phyloP scores from a whole-genome alignment of 2,329 filamentous ascomycete genomes.

The Chrysoporthe deuterocubensis region DNA sequence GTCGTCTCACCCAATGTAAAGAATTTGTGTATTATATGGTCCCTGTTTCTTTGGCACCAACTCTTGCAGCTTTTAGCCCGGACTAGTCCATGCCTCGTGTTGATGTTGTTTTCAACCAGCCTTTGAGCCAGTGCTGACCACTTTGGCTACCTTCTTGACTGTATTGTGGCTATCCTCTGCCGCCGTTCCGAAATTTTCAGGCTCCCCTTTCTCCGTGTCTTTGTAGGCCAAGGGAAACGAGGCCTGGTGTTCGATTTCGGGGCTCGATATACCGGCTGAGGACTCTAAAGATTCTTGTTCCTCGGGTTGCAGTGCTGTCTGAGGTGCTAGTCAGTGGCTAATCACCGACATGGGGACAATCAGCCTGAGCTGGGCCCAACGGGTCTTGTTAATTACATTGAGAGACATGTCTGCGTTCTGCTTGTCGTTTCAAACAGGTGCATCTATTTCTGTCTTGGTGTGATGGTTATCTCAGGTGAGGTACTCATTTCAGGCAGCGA shows the following conservation, averaged over 20 bases:
- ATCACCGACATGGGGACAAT: not conserved
- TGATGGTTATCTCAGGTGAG: not conserved
- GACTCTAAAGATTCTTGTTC: conserved; percentile 10
- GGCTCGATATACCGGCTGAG: conserved; percentile 4
- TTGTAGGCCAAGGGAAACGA: not conserved
- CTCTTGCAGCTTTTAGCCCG: too few relatives aligned
- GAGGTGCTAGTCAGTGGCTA: not conserved
- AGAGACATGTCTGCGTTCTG: not conserved
- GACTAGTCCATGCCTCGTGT: too few relatives aligned
- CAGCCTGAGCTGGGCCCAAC: not conserved
- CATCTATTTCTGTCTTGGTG: not conserved
- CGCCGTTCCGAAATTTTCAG: not conserved
- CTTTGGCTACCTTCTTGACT: not conserved
- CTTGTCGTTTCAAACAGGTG: not conserved
- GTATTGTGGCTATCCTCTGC: not conserved
- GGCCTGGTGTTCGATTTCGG: conserved; percentile 6
- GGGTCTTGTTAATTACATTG: not conserved
- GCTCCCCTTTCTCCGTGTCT: not conserved
- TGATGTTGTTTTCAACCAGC: not conserved
- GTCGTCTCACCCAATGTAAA: too few relatives aligned
- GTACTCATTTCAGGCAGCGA: not conserved
- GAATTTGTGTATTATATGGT: too few relatives aligned
- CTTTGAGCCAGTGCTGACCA: not conserved
- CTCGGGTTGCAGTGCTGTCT: conserved; percentile 7
- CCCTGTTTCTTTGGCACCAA: too few relatives aligned